Evolutionary conservation across 1,284 basidiomycete species (phyloP), one percentile per base, ranked within the genome.

Genomic region (Phlebopus sp.): DNA sequence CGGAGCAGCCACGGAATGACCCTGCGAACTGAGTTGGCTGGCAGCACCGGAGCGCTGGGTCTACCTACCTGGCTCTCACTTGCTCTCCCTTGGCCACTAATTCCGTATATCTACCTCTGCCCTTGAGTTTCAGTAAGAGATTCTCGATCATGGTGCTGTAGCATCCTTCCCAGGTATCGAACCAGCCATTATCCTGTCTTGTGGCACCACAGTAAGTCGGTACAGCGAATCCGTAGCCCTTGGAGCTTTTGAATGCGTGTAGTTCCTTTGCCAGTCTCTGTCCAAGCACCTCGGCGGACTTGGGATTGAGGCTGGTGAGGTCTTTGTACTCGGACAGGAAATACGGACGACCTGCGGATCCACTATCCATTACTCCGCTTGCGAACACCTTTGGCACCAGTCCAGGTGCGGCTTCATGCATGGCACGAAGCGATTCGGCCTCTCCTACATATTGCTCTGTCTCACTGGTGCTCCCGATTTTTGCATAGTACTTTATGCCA

Each of bases 201-300:
- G 90, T 93, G 6, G 74, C 76, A 2, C 91, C 91, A 56, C 91
- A 94, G 64, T 83, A 89, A 7, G 91, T 93, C 0, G 87, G 83
- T 6, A 89, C 77, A 2, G 69, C 64, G 58, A 93, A 93, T 2
- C 91, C 91, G 64, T 82, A 93, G 2, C 79, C 79, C 1, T 77
- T 67, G 13, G 62, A 55, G 53, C 77, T 83, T 58, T 73, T 71
- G 61, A 77, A 72, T 6, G 58, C 59, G 51, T 90, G 88, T 49
- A 90, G 60, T 59, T 87, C 84, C 2, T 68, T 76, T 0, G 85
- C 83, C 47, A 84, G 66, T 52, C 86, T 77, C 62, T 74, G 71
- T 7, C 82, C 90, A 2, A 93, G 69, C 25, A 68, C 62, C 42
- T 65, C 64, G 0, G 80, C 82, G 9, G 79, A 68, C 13, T 67